A percentile compares a stretch with the other conserved stretches of the same genome.
These are phyloP conservation scores for Pestalotiopsis sp. DNA, from an alignment of 2,329 filamentous ascomycete species.

Conservation along the genomic window DNA sequence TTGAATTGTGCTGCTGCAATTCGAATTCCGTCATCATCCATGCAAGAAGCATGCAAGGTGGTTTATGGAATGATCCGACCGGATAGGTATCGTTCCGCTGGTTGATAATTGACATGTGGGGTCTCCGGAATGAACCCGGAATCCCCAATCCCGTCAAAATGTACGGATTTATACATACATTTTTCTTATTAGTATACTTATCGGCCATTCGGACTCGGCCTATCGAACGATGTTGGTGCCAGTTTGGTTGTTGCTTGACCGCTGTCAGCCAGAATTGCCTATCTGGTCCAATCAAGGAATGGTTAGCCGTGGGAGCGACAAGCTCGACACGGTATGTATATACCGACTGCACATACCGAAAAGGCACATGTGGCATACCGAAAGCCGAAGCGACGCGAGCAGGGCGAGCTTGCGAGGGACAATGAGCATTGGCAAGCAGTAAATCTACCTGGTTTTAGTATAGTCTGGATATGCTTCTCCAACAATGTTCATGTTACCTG, in stretches of 20 bases:
- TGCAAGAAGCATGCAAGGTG: background rate
- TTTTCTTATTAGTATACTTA: background rate
- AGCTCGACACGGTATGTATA: too few species aligned
- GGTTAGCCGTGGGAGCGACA: background rate
- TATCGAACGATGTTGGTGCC: background rate
- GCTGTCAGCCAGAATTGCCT: background rate
- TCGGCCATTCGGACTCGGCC: constrained; percentile 3
- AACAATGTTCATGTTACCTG: background rate
- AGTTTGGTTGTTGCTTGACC: background rate
- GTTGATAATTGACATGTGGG: background rate
- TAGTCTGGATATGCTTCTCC: background rate
- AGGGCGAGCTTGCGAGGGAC: too few species aligned
- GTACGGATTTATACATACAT: background rate
- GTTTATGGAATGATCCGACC: background rate
- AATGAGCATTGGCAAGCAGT: background rate
- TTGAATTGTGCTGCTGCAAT: background rate
- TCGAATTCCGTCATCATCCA: background rate
- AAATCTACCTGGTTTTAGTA: background rate
- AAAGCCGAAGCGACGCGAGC: background rate
- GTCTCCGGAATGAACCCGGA: constrained; percentile 2
- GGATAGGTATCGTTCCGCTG: background rate
- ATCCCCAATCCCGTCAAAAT: constrained; percentile 1
- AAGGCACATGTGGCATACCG: background rate
- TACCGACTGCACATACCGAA: background rate
- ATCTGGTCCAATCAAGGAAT: background rate